Evolutionary conservation across 2,329 filamentous ascomycete genomes (phyloP).

Genomic region (Pseudogymnoascus sp.): DNA sequence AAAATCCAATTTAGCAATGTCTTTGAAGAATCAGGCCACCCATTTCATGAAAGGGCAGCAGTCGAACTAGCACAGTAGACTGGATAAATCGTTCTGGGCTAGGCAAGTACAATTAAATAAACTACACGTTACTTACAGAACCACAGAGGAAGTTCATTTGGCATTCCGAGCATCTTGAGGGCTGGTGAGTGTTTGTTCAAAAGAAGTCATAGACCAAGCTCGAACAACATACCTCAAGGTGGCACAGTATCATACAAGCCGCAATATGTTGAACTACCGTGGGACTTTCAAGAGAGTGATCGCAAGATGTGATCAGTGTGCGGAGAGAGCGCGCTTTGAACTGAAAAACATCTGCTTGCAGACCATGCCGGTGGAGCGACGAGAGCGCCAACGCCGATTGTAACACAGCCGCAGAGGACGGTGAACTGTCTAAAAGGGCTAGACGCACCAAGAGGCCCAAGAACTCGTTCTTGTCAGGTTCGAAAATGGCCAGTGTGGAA

Average conservation of each 20-base stretch:
- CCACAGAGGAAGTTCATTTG: constrained; percentile 15
- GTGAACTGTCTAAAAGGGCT: constrained; percentile 18
- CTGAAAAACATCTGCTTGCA: constrained; percentile 17
- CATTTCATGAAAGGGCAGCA: constrained; percentile 11
- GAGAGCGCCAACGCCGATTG: constrained; percentile 20
- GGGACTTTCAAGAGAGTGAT: constrained; percentile 14
- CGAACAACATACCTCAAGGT: constrained; percentile 19
- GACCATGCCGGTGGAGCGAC: constrained; percentile 18
- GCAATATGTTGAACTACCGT: constrained; percentile 20
- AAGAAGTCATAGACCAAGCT: constrained; percentile 12
- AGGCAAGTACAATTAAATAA: constrained; percentile 15
- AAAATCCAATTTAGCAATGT: constrained; percentile 15
- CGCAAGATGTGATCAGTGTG: constrained; percentile 16
- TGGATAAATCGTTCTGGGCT: constrained; percentile 13
- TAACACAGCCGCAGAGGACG: constrained; percentile 18
- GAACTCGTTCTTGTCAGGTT: constrained; percentile 17
- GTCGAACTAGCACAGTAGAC: constrained; percentile 12
- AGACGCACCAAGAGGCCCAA: constrained; percentile 18
- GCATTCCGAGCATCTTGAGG: constrained; percentile 18
- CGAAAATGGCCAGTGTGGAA: constrained; percentile 19
- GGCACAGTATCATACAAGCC: constrained; percentile 20
- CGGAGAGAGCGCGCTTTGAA: constrained; percentile 17
- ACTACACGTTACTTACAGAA: constrained; percentile 17
- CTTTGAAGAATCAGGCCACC: constrained; percentile 14
- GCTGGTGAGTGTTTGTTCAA: constrained; percentile 15